phyloP scores from a whole-genome alignment of 1,284 basidiomycete genomes.

The Exobasidium cylindrosporum region DNA sequence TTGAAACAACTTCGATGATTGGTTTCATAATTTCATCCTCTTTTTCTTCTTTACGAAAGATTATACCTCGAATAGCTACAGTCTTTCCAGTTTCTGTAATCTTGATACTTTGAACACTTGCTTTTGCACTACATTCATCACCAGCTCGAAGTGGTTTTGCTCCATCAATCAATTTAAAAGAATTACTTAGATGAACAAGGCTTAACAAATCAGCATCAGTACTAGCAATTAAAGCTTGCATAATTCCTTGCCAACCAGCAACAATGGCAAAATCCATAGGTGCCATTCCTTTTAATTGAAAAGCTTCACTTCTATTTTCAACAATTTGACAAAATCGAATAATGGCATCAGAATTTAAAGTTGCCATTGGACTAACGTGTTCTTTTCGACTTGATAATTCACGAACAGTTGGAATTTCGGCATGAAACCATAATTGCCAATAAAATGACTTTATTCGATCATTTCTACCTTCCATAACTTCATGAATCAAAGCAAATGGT shows the following conservation, averaged over 20 bases:
- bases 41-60: conserved; percentile 32
- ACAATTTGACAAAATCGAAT: conserved; percentile 90
- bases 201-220: conserved; percentile 66
- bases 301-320: conserved; percentile 85
- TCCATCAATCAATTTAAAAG: conserved; percentile 82
- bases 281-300: conserved; percentile 67
- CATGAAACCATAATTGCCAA: conserved; percentile 50
- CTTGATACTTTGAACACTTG: conserved; percentile 80
- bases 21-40: conserved; percentile 68
- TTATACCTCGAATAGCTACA: conserved; percentile 40
- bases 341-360: conserved; percentile 65
- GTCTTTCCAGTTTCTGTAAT: conserved; percentile 86
- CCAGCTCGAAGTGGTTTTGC: conserved; percentile 75
- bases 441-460: conserved; percentile 72
- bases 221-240: conserved; percentile 49
- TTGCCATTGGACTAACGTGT: conserved; percentile 31
- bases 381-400: conserved; percentile 29
- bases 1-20: conserved; percentile 90
- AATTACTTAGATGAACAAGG: conserved; percentile 93
- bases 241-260: conserved; percentile 71
- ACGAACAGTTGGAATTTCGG: conserved; percentile 37
- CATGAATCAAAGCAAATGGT: conserved; percentile 90
- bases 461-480: conserved; percentile 80
- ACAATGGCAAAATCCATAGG: conserved; percentile 99
- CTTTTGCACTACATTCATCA: conserved; percentile 85